A percentile compares a stretch with the other conserved stretches of the same genome.
These are phyloP conservation scores for Aquanectria penicillioides DNA, from an alignment of 2,329 filamentous ascomycete species.

Conservation along the genomic window DNA sequence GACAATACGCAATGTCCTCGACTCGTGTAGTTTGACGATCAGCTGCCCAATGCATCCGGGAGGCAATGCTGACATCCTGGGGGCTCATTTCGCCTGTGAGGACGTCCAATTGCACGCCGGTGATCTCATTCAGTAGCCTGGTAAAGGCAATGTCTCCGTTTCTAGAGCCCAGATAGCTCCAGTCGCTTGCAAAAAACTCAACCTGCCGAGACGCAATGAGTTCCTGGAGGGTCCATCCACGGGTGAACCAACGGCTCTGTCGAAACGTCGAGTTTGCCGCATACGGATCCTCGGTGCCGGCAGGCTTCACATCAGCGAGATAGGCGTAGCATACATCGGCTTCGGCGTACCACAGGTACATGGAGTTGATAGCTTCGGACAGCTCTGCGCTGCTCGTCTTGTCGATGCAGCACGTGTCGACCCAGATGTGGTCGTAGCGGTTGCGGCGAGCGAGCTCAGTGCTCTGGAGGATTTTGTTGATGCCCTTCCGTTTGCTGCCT, in stretches of 20 bases:
- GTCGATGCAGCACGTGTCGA: conserved; percentile 32
- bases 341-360: conserved; percentile 26
- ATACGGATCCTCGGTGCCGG: not conserved
- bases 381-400: conserved; percentile 28
- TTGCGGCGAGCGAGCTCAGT: not conserved
- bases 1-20: conserved; percentile 16
- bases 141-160: conserved; percentile 1
- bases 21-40: conserved; percentile 12
- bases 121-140: not conserved
- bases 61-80: conserved; percentile 7
- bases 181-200: conserved; percentile 17
- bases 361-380: conserved; percentile 31
- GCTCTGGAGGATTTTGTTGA: not conserved
- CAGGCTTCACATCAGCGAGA: conserved; percentile 14
- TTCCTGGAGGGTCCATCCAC: conserved; percentile 32
- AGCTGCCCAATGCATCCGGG: conserved; percentile 19
- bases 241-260: conserved; percentile 13
- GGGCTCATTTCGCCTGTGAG: conserved; percentile 1
- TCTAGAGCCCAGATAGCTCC: conserved; percentile 18
- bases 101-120: conserved; percentile 7
- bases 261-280: not conserved
- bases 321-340: conserved; percentile 26
- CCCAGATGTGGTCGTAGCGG: conserved; percentile 15
- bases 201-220: conserved; percentile 6
- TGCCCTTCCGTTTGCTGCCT: not conserved